Evolutionary conservation across 345 rosid species (phyloP).

Genomic region (Gossypioides kirkii): DNA sequence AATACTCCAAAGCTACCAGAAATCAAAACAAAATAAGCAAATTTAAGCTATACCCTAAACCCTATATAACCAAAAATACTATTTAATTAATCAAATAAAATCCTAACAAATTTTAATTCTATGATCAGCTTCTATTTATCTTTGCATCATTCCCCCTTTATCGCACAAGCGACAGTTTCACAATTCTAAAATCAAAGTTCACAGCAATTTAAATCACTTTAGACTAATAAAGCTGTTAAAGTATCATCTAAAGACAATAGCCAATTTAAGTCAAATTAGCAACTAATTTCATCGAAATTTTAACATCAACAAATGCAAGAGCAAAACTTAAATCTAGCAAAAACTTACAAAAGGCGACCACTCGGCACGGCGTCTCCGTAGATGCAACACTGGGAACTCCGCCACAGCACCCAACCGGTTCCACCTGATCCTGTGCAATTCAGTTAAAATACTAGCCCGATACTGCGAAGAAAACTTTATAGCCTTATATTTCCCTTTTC

Average conservation of each 20-base stretch:
- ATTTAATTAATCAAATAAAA: neutral
- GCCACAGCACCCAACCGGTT: conserved; percentile 54
- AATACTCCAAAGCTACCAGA: neutral
- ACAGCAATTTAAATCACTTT: neutral
- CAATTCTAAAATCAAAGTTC: neutral
- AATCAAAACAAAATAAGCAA: neutral
- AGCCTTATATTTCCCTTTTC: conserved; percentile 81
- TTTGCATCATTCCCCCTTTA: neutral
- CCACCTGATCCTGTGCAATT: conserved; percentile 76
- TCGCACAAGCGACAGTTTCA: neutral
- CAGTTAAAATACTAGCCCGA: conserved; percentile 78
- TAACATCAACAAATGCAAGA: neutral
- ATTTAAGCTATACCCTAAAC: neutral
- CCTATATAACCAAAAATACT: neutral
- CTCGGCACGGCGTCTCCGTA: conserved; percentile 64
- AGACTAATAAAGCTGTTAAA: neutral
- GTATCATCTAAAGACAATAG: neutral
- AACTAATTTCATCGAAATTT: neutral
- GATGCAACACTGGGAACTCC: conserved; percentile 84
- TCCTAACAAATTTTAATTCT: neutral
- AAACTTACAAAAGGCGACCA: conserved; percentile 83
- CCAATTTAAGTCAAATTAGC: neutral
- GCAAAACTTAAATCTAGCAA: neutral
- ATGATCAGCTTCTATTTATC: neutral
- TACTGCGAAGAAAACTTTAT: conserved; percentile 77